phyloP scores from a whole-genome alignment of 2,329 filamentous ascomycete genomes.

The Ceratocystis huliohia region DNA sequence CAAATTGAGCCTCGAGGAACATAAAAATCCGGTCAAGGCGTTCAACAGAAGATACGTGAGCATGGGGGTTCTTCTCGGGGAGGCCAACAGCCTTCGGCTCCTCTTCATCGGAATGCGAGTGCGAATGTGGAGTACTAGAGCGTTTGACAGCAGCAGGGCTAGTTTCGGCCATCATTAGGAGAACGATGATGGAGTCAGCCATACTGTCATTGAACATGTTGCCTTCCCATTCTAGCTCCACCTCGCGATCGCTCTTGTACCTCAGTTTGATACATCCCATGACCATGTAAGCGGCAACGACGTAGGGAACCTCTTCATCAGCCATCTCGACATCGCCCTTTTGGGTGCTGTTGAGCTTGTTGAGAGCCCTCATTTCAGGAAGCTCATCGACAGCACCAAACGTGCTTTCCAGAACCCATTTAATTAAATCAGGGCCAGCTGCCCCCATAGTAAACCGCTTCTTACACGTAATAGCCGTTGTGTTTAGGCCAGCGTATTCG shows the following conservation, averaged over 20 bases:
- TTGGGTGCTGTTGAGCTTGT: constrained; percentile 28
- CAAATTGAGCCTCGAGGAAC: constrained; percentile 96
- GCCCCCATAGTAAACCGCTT: constrained; percentile 80
- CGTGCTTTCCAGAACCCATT: constrained; percentile 86
- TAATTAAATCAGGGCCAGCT: constrained; percentile 79
- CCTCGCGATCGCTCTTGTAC: constrained; percentile 61
- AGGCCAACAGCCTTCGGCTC: constrained; percentile 23
- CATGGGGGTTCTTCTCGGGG: constrained; percentile 54
- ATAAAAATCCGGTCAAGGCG: constrained; percentile 77
- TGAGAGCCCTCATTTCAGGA: constrained; percentile 38
- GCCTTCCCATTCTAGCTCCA: constrained; percentile 93
- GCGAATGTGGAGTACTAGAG: constrained; percentile 27
- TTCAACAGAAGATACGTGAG: constrained; percentile 57
- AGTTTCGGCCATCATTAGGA: constrained; percentile 82
- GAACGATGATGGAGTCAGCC: constrained; percentile 91
- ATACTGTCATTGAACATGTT: constrained; percentile 97
- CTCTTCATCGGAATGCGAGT: constrained; percentile 31
- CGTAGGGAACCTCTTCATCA: constrained; percentile 49
- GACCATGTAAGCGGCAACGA: constrained; percentile 51
- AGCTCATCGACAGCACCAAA: constrained; percentile 75
- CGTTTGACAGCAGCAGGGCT: constrained; percentile 90
- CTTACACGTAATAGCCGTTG: constrained; percentile 84
- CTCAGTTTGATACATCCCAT: constrained; percentile 88
- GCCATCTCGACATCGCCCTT: constrained; percentile 38
- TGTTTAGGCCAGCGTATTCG: constrained; percentile 93